Base-by-base conservation (phyloP, 2,329 filamentous ascomycete species). In the Botryotinia calthae region DNA sequence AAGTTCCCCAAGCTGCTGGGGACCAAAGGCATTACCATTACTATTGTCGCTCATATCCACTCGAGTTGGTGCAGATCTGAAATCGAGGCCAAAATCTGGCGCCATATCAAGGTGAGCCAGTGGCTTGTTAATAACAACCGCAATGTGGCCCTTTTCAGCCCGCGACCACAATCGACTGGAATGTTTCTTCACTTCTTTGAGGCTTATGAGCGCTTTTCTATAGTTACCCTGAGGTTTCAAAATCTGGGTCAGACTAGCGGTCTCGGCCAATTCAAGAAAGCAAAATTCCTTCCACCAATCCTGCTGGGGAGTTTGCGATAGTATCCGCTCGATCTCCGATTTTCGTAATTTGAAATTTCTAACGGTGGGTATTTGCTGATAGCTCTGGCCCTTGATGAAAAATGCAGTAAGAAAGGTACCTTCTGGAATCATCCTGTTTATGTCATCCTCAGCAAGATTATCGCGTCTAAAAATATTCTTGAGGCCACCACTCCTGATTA, bases 211-310 rank as follows among this genome's bases (percentile, higher is more conserved):
- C 4, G 40, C 40, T n/a, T 22, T 62, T 3, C 56, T 31, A 37
- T n/a, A 70, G 4, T 34, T 46, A 8, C 12, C 18, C 40, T 48
- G 40, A 18, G 54, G 40, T 10, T 46, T 40, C 22, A 70, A 4
- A 37, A 62, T 51, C 5, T 48, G 25, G 10, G 40, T 51, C 14
- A 62, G 12, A n/a, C 42, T 61, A 12, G 8, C 10, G 8, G 25
- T 62, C 18, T n/a, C 68, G 22, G 34, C 56, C 8, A 9, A 7
- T 14, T 70, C 56, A 8, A 70, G 44, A 28, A 70, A 51, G 18
- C 68, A 70, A 8, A 51, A 70, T 16, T 70, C 42, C 16, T 28
- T 51, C 68, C 68, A 62, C 68, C 68, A 70, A 20, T 48, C 25
- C 37, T 42, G 54, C 8, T 34, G 42, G 1, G 54, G 68, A 7